Evolutionary conservation across 768 basidiomycete species (phyloP).

Genomic region (Tricholoma saponaceum): DNA sequence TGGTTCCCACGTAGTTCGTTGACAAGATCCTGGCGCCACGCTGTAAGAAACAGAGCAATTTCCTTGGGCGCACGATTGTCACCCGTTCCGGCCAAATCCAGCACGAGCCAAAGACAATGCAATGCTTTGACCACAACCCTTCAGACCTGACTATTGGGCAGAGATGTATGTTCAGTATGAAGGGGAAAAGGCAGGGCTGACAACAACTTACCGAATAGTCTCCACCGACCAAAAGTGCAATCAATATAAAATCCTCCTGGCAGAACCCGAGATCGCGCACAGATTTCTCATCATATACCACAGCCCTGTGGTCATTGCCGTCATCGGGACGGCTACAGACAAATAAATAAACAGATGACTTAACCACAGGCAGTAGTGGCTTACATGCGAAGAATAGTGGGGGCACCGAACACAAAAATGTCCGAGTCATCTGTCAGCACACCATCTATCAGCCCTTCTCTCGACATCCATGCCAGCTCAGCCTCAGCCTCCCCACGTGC

Average conservation of each 20-base stretch:
- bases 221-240: background rate
- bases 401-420: background rate
- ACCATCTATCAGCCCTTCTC: background rate
- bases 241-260: background rate
- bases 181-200: too few species aligned
- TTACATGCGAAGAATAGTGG: background rate
- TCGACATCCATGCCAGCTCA: background rate
- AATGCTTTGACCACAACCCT: background rate
- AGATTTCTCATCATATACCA: background rate
- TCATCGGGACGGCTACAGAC: background rate
- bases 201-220: background rate
- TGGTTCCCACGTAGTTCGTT: background rate
- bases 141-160: background rate
- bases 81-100: background rate
- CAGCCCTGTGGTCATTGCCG: background rate
- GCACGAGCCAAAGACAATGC: background rate
- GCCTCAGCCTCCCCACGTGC: background rate
- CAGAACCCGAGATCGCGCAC: background rate
- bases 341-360: too few species aligned
- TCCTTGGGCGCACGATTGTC: background rate
- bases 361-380: too few species aligned
- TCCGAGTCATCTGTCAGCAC: background rate
- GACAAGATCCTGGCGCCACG: background rate
- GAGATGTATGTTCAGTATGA: too few species aligned
- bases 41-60: background rate